Evolutionary conservation across 2,329 filamentous ascomycete species (phyloP).

Genomic region (Cercospora citrullina): DNA sequence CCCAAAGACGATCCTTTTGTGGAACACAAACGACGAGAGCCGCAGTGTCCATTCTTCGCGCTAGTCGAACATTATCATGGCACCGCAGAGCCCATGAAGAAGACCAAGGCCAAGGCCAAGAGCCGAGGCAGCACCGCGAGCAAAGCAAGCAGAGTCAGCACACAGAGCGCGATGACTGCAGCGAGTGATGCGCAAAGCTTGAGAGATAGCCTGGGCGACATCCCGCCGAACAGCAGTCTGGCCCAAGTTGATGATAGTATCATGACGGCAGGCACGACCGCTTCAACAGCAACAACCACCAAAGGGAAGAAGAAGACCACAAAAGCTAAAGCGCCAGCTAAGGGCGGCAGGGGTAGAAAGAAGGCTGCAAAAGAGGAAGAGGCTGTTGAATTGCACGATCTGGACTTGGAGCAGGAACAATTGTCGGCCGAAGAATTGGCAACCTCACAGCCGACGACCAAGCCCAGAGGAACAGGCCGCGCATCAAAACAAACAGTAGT

Average conservation of each 20-base stretch:
- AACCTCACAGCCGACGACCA: constrained; percentile 26
- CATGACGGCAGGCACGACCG: constrained; percentile 49
- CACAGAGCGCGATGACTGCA: constrained; percentile 42
- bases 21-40: constrained; percentile 78
- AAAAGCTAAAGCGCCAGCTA: constrained; percentile 46
- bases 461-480: constrained; percentile 24
- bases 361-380: constrained; percentile 23
- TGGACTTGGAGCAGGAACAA: constrained; percentile 22
- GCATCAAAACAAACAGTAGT: constrained; percentile 30
- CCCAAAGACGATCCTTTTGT: constrained; percentile 86
- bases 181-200: constrained; percentile 31
- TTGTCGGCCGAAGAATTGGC: constrained; percentile 21
- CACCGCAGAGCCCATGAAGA: constrained; percentile 30
- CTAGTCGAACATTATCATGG: constrained; percentile 55
- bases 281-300: constrained; percentile 36
- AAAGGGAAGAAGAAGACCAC: constrained; percentile 37
- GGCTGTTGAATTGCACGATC: constrained; percentile 18
- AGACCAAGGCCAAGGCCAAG: constrained; percentile 33
- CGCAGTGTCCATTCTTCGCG: constrained; percentile 79
- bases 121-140: constrained; percentile 50
- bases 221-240: constrained; percentile 27
- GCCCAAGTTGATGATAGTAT: constrained; percentile 58
- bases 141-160: constrained; percentile 66
- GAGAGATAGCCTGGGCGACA: constrained; percentile 23
- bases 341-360: constrained; percentile 46